phyloP scores from a whole-genome alignment of 2,329 filamentous ascomycete species.

The Penicillium sp. region DNA sequence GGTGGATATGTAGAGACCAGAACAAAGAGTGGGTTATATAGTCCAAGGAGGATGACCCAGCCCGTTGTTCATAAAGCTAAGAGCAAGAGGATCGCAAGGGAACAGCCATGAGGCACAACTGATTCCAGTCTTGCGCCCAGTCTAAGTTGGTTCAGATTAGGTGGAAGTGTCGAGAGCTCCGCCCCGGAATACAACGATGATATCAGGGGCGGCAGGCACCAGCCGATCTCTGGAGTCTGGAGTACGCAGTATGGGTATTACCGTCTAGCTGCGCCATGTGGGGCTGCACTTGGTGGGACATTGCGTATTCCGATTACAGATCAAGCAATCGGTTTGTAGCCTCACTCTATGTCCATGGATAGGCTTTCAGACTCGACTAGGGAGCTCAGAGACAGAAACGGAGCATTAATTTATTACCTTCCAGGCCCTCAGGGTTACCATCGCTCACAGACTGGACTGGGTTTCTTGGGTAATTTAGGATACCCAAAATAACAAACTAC shows the following conservation, averaged over 20 bases:
- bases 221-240: not conserved
- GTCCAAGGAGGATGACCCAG: not conserved
- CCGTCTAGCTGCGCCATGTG: not conserved
- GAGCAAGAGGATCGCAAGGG: not conserved
- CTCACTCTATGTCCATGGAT: not conserved
- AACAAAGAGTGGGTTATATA: not conserved
- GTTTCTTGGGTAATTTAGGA: not conserved
- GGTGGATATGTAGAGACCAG: not conserved
- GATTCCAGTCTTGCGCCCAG: not conserved
- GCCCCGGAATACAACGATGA: not conserved
- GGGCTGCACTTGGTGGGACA: not conserved
- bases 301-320: not conserved
- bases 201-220: not conserved
- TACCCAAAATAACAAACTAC: not conserved
- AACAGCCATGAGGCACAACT: not conserved
- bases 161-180: not conserved
- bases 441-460: too few relatives aligned
- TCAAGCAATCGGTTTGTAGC: not conserved
- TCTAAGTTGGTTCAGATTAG: not conserved
- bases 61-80: not conserved
- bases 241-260: not conserved
- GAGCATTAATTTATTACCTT: too few relatives aligned
- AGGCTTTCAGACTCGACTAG: not conserved
- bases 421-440: too few relatives aligned
- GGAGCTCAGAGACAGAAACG: too few relatives aligned